phyloP scores from a whole-genome alignment of 805 yeast species.

The Schwanniomyces polymorphus region DNA sequence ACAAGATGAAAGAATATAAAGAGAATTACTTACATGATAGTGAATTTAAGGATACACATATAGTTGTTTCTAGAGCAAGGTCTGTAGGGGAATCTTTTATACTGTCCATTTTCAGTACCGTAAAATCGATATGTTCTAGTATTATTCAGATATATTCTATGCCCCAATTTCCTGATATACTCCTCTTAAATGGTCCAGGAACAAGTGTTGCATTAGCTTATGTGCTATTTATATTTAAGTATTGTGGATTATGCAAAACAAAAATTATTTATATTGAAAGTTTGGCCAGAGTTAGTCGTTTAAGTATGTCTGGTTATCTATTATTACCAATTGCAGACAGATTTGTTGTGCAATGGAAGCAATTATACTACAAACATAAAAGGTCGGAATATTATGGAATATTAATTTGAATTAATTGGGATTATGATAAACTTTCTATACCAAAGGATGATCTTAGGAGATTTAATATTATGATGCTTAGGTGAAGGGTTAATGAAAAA shows the following conservation, averaged over 20 bases:
- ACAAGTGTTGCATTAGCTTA: conserved; percentile 71
- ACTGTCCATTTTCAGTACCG: conserved; percentile 48
- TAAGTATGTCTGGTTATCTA: conserved; percentile 77
- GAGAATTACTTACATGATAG: conserved; percentile 11
- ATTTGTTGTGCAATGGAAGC: conserved; percentile 89
- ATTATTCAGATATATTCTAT: conserved; percentile 22
- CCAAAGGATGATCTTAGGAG: too few species aligned
- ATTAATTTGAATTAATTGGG: conserved; percentile 39
- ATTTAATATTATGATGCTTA: too few species aligned
- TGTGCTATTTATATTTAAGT: conserved; percentile 51
- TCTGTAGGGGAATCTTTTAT: conserved; percentile 54
- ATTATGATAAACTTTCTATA: too few species aligned
- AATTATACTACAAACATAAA: conserved; percentile 48
- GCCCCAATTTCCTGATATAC: conserved; percentile 38
- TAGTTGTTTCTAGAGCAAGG: conserved; percentile 56
- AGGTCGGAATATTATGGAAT: conserved; percentile 78
- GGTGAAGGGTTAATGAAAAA: too few species aligned
- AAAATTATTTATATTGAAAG: conserved; percentile 81
- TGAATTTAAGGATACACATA: conserved; percentile 14
- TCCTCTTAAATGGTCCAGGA: conserved; percentile 79
- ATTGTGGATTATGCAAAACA: conserved; percentile 46
- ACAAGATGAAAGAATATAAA: conserved; percentile 40
- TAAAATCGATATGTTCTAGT: conserved; percentile 33
- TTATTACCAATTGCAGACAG: conserved; percentile 71
- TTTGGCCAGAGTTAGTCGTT: conserved; percentile 72